A percentile compares a stretch with the other conserved stretches of the same genome.
These are phyloP conservation scores for Verticillium nonalfalfae DNA, from an alignment of 2,329 filamentous ascomycete species.

Conservation along the genomic window DNA sequence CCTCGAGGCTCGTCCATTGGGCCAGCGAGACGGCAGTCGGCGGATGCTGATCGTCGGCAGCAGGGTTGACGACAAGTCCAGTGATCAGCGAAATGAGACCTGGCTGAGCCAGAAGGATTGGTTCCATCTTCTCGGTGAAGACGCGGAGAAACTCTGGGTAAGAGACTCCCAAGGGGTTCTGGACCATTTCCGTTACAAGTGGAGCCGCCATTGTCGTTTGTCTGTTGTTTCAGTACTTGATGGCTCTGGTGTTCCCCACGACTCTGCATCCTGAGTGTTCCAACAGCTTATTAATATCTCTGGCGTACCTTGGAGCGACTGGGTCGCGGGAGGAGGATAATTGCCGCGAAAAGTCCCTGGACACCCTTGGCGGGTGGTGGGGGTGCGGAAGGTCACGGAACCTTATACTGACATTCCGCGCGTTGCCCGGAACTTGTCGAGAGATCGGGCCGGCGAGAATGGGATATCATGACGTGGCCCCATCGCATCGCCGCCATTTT, in stretches of 20 bases:
- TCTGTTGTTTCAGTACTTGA: not conserved
- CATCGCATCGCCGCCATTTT: not conserved
- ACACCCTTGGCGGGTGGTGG: not conserved
- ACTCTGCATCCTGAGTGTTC: not conserved
- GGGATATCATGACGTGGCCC: not conserved
- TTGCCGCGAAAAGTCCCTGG: not conserved
- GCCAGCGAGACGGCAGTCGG: not conserved
- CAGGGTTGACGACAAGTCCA: not conserved
- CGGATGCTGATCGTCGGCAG: not conserved
- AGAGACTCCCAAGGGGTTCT: not conserved
- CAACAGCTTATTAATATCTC: not conserved
- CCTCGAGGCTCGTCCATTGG: not conserved
- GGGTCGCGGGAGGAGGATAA: not conserved
- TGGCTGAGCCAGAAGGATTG: not conserved
- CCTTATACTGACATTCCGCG: not conserved
- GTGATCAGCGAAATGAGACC: not conserved
- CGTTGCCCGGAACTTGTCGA: not conserved
- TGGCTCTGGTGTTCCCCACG: not conserved
- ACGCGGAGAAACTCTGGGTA: not conserved
- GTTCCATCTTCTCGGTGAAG: slow-evolving; percentile 1
- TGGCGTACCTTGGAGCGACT: not conserved
- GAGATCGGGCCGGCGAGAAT: not conserved
- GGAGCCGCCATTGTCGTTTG: not conserved
- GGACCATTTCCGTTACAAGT: not conserved
- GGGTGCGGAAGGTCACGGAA: not conserved